Evolutionary conservation across 768 basidiomycete species (phyloP).

Genomic region (Melanogaster broomeanus): DNA sequence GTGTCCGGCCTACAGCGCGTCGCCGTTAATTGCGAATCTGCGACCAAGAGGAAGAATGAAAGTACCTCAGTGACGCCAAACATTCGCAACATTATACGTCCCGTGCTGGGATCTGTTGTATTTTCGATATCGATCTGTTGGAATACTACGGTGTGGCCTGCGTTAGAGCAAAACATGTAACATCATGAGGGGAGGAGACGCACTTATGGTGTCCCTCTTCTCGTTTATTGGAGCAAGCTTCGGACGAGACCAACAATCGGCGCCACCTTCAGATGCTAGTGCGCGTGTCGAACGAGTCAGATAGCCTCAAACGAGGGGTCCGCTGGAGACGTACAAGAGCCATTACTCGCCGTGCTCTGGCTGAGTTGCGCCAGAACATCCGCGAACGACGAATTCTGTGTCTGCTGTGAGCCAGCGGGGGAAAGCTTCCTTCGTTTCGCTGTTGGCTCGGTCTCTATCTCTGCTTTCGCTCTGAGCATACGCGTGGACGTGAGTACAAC

Average conservation of each 20-base stretch:
- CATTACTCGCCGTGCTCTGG: slow-evolving; percentile 44
- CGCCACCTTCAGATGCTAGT: slow-evolving; percentile 74
- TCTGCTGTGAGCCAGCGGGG: slow-evolving; percentile 32
- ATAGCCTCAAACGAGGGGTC: background rate
- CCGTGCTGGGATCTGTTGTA: slow-evolving; percentile 44
- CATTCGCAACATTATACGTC: slow-evolving; percentile 59
- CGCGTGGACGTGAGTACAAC: slow-evolving; percentile 4
- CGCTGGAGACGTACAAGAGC: slow-evolving; percentile 39
- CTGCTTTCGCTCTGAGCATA: slow-evolving; percentile 25
- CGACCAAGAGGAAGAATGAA: background rate
- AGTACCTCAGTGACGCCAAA: slow-evolving; percentile 89
- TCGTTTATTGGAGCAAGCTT: slow-evolving; percentile 53
- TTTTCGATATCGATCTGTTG: slow-evolving; percentile 96
- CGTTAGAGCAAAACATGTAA: background rate
- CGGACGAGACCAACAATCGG: slow-evolving; percentile 74
- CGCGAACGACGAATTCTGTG: slow-evolving; percentile 49
- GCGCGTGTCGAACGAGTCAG: background rate
- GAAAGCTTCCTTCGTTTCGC: slow-evolving; percentile 57
- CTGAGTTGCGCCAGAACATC: slow-evolving; percentile 65
- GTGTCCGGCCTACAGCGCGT: slow-evolving; percentile 63
- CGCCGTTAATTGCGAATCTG: slow-evolving; percentile 2
- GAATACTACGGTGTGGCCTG: slow-evolving; percentile 57
- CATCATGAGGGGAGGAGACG: slow-evolving; percentile 19
- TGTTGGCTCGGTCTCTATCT: slow-evolving; percentile 37
- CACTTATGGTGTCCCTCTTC: slow-evolving; percentile 69